Conservation (phyloP, 192 early-diverging fungal species). For the Dissophora ornata region DNA sequence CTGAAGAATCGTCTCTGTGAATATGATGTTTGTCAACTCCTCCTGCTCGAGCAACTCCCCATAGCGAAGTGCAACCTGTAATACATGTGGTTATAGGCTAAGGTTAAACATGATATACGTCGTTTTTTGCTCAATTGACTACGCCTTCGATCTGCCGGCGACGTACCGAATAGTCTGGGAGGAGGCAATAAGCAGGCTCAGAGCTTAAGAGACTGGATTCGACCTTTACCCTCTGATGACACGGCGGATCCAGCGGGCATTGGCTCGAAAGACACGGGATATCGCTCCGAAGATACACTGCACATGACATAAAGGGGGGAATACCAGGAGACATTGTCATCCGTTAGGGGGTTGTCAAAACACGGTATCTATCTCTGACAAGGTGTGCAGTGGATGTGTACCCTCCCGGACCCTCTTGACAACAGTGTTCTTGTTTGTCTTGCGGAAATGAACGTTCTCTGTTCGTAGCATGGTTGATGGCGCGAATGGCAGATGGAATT, state of each 20-base stretch:
- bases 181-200: constrained; percentile 57
- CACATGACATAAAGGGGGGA: not conserved
- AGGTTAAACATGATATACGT: no score
- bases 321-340: no score
- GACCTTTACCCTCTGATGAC: constrained; percentile 37
- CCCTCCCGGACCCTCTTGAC: constrained; percentile 66
- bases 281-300: constrained; percentile 69
- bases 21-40: constrained; percentile 73
- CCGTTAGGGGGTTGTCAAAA: not conserved
- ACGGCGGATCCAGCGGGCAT: constrained; percentile 53
- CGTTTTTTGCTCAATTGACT: no score
- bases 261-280: constrained; percentile 65
- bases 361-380: no score
- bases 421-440: constrained; percentile 62
- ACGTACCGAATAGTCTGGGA: constrained; percentile 65
- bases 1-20: constrained; percentile 72
- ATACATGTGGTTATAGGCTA: not conserved
- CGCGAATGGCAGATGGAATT: not conserved
- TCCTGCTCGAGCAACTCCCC: constrained; percentile 76
- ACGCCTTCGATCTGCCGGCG: no score
- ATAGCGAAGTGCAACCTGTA: constrained; percentile 64
- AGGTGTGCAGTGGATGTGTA: constrained; percentile 27
- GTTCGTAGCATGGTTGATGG: constrained; percentile 30
- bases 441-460: constrained; percentile 58
- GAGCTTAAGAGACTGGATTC: constrained; percentile 53